Base-by-base conservation (phyloP, 2,329 filamentous ascomycete species). In the Fusarium torreyae region DNA sequence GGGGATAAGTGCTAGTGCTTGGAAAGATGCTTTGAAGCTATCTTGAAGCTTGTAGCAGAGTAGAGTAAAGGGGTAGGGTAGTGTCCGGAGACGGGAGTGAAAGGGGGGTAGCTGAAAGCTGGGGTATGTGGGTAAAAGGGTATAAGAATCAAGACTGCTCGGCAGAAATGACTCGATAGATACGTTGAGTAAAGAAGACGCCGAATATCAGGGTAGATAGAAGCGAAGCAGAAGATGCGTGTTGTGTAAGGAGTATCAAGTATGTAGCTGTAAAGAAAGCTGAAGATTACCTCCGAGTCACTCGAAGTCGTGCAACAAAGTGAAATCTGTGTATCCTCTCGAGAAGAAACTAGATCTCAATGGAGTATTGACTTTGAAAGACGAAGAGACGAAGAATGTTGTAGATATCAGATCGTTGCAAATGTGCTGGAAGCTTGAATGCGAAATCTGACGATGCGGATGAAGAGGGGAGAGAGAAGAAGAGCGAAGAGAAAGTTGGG, bases 351-450 rank as follows among this genome's bases (percentile, higher is more conserved):
- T 40, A 36, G 18, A 22, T 49, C 39, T 50, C 43, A 49, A 13
- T 34, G 20, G n/a, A 28, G 13, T 48, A 53, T 43, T 42, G 52
- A 40, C 60, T 43, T 39, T 18, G 28, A 57, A 34, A 26, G 31
- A 18, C 34, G 65, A 51, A 52, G 48, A 49, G 34, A 52, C 46
- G 31, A 28, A 7, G 20, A n/a, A 26, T 18, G 49, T 17, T 43
- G 34, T 31, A 22, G 28, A 17, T 68, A 53, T 43, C 64, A 68
- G 65, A 60, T 44, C n/a, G 22, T 20, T 36, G 65, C 22, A 28
- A 28, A 22, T 26, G 24, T 24, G 53, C 28, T 49, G 51, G 31
- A 60, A 44, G 36, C 40, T 64, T n/a, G 38, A 18, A 40, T 48
- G 34, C 17, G 28, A 38, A 46, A 60, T 68, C 59, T 61, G 65